Evolutionary conservation across 257 asterid species (phyloP).

Genomic region (Solanum lycopersicoides): DNA sequence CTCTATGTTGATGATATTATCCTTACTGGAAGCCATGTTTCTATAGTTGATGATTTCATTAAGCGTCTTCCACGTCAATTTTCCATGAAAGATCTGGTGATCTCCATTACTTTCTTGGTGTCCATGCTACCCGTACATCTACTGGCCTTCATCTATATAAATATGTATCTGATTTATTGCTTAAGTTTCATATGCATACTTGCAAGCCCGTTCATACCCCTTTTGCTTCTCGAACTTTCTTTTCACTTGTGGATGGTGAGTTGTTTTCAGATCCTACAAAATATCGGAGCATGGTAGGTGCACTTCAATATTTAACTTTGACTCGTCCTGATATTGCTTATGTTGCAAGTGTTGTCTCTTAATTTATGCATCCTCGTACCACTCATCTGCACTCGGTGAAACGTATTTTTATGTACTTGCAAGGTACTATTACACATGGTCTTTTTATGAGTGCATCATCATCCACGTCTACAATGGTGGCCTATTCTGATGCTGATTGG

Average conservation of each 20-base stretch:
- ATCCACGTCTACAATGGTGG: not conserved
- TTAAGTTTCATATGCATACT: not conserved
- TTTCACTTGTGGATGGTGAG: not conserved
- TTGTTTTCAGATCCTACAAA: not conserved
- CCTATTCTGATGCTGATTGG: not conserved
- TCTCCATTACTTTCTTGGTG: not conserved
- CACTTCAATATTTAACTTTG: not conserved
- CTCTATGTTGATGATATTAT: not conserved
- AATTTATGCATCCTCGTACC: not conserved
- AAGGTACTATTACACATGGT: no score
- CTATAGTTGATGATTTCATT: not conserved
- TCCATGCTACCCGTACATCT: not conserved
- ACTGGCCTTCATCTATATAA: not conserved
- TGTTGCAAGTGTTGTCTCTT: not conserved
- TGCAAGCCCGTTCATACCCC: not conserved
- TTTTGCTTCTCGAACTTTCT: not conserved
- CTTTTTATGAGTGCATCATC: not conserved
- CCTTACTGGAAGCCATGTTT: not conserved
- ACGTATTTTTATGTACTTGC: no score
- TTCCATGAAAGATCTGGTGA: not conserved
- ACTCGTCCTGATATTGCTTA: not conserved
- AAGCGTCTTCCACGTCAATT: not conserved
- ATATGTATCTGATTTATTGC: not conserved
- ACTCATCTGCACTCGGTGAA: not conserved
- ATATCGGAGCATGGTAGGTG: not conserved